Base-by-base conservation (phyloP, 1,284 basidiomycete species). In the Ceratobasidium sp. region DNA sequence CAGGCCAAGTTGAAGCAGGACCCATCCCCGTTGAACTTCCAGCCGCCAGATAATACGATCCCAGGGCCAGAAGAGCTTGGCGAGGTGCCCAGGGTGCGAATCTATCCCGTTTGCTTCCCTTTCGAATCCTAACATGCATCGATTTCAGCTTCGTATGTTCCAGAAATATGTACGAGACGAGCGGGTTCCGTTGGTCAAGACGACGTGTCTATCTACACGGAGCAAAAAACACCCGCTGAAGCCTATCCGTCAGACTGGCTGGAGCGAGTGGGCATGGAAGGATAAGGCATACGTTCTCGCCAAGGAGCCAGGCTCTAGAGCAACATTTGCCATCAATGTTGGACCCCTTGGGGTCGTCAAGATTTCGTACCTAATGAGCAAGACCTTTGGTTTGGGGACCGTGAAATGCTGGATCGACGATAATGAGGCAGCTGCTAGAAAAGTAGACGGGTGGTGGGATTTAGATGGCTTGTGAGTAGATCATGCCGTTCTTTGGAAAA, bases 381-480 rank as follows among this genome's bases (percentile, higher is more conserved):
- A 81, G 76, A 79, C 81, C 63, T 83, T 84, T 73, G 79, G 82
- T 62, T 79, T 84, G 7, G 84, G 84, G 2, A 80, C 82, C 73
- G 82, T 81, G 9, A 79, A 78, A 50, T 84, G 84, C 77, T 84
- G 84, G 84, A 81, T 84, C 31, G 84, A 84, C 77, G 81, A 84
- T 73, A 83, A 84, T 66, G 81, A 82, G 50, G 63, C 72, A n/a
- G 81, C 81, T 4, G 83, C 80, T 1, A 80, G 80, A 19, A 76
- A 67, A 17, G 74, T 84, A 3, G 67, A 79, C 6, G 82, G 82
- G 8, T 82, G 81, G 77, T 84, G 83, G 84, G 75, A 78, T 29
- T 78, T 79, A 56, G 76, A 79, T 66, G 83, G 73, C 80, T 81
- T 47, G 82, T 83, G 65, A 78, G 81, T 80, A n/a, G 64, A 17